Percentiles rank a stretch among this genome's conserved stretches.
phyloP scores from a whole-genome alignment of 2,329 filamentous ascomycete genomes.

The Fusarium decemcellulare region DNA sequence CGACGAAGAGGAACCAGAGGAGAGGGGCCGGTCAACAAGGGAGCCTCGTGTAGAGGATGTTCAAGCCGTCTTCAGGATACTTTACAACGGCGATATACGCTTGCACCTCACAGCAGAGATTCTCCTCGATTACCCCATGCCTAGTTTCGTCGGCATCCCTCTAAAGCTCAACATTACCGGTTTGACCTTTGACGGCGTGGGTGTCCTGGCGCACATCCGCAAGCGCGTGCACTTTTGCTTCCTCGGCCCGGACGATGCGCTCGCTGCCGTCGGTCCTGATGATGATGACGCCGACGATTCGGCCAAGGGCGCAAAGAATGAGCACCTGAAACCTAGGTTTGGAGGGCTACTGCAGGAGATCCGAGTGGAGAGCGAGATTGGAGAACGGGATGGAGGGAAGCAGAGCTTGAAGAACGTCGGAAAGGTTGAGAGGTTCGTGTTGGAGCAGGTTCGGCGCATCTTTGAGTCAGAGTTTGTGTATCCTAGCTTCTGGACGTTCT shows the following conservation, averaged over 20 bases:
- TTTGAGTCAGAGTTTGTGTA: conserved; percentile 99
- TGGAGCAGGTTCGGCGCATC: conserved; percentile 96
- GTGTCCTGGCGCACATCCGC: conserved; percentile 91
- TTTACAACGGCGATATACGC: conserved; percentile 88
- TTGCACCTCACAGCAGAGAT: conserved; percentile 95
- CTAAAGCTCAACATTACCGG: conserved; percentile 96
- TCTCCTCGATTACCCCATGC: conserved; percentile 97
- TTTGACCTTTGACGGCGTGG: conserved; percentile 94
- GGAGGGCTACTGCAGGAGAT: conserved; percentile 93
- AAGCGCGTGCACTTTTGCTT: conserved; percentile 95
- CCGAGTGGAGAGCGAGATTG: conserved; percentile 97
- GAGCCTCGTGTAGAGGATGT: conserved; percentile 88
- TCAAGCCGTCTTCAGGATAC: conserved; percentile 92
- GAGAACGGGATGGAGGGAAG: conserved; percentile 89
- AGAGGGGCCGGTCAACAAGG: conserved; percentile 59
- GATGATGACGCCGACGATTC: conserved; percentile 50
- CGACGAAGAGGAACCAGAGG: conserved; percentile 42
- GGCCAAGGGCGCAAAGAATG: conserved; percentile 37
- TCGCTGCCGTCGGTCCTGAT: conserved; percentile 75
- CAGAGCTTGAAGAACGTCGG: conserved; percentile 98
- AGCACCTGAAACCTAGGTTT: conserved; percentile 57
- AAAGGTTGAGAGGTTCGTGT: conserved; percentile 97
- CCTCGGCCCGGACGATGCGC: conserved; percentile 89
- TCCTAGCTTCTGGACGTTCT: conserved; percentile 97
- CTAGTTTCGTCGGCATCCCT: conserved; percentile 96